Percentiles rank a stretch among this genome's conserved stretches.
These are phyloP conservation scores for Tulasnella calospora DNA, from an alignment of 768 basidiomycete species.

Conservation along the genomic window DNA sequence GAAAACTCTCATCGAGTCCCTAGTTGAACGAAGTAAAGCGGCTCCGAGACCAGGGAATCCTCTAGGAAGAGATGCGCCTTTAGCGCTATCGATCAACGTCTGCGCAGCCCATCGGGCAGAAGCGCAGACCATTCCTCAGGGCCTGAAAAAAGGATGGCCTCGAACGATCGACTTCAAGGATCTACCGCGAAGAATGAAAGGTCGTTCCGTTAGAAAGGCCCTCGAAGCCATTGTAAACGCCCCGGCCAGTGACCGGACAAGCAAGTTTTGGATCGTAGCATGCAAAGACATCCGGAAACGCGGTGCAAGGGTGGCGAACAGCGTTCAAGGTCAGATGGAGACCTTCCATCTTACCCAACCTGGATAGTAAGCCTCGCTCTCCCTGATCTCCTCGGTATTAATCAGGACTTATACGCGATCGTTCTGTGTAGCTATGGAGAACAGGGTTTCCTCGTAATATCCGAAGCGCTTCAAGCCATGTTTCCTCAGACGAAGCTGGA, in stretches of 20 bases:
- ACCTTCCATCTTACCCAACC: slow-evolving; percentile 80
- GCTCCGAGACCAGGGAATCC: slow-evolving; percentile 68
- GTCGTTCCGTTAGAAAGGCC: slow-evolving; percentile 42
- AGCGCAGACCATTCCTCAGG: slow-evolving; percentile 64
- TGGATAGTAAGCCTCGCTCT: slow-evolving; percentile 66
- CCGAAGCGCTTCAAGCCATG: slow-evolving; percentile 66
- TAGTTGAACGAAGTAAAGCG: slow-evolving; percentile 49
- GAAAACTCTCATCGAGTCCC: slow-evolving; percentile 48
- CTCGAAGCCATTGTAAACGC: slow-evolving; percentile 44
- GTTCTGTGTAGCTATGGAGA: slow-evolving; percentile 67
- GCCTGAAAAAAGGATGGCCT: slow-evolving; percentile 70
- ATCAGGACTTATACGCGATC: neutral
- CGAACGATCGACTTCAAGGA: slow-evolving; percentile 59
- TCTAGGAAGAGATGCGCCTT: slow-evolving; percentile 52
- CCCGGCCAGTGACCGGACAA: slow-evolving; percentile 35
- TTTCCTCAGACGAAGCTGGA: slow-evolving; percentile 62
- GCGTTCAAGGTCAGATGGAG: slow-evolving; percentile 68
- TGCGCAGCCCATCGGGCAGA: slow-evolving; percentile 81
- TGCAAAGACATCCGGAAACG: slow-evolving; percentile 58
- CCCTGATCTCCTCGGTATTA: neutral
- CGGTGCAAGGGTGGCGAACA: slow-evolving; percentile 60
- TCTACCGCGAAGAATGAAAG: slow-evolving; percentile 50
- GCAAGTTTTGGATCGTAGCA: slow-evolving; percentile 66
- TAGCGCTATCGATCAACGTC: slow-evolving; percentile 55
- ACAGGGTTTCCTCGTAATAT: slow-evolving; percentile 73